phyloP scores from a whole-genome alignment of 345 rosid species.

The Chamaenerion angustifolium region DNA sequence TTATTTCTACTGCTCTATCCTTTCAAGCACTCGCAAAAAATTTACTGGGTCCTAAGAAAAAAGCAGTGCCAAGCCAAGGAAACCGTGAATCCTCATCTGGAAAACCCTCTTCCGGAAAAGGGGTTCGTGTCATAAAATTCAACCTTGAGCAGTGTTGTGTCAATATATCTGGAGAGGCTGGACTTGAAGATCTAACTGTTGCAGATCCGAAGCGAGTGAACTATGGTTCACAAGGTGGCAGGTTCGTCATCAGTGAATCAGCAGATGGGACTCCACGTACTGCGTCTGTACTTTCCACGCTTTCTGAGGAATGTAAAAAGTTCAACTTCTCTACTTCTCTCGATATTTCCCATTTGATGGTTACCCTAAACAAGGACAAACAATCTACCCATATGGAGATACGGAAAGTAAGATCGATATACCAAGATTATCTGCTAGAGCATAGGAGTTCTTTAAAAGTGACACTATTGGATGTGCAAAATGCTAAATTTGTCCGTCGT shows the following conservation, averaged over 20 bases:
- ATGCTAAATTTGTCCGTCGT: slow-evolving; percentile 78
- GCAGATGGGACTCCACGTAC: slow-evolving; percentile 75
- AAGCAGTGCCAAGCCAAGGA: slow-evolving; percentile 29
- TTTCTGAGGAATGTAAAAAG: slow-evolving; percentile 30
- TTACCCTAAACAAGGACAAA: slow-evolving; percentile 75
- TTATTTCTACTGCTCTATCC: slow-evolving; percentile 54
- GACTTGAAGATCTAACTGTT: slow-evolving; percentile 50
- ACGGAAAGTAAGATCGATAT: slow-evolving; percentile 69
- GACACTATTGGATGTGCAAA: slow-evolving; percentile 63
- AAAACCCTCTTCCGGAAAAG: slow-evolving; percentile 21
- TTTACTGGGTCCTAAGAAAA: slow-evolving; percentile 45
- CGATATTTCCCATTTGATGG: slow-evolving; percentile 59
- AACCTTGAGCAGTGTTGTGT: slow-evolving; percentile 72
- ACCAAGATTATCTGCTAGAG: slow-evolving; percentile 60
- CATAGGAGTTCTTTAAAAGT: slow-evolving; percentile 33
- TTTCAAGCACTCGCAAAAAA: slow-evolving; percentile 52
- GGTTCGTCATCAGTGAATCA: slow-evolving; percentile 40
- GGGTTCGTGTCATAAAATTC: slow-evolving; percentile 57
- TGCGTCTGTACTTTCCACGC: slow-evolving; percentile 47
- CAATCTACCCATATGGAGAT: slow-evolving; percentile 78
- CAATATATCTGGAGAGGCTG: slow-evolving; percentile 48
- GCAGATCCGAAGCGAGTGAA: slow-evolving; percentile 89
- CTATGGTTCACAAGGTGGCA: slow-evolving; percentile 98
- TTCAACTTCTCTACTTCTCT: slow-evolving; percentile 61
- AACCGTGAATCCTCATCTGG: slow-evolving; percentile 45